phyloP scores from a whole-genome alignment of 2,329 filamentous ascomycete species.

The Trichocomaceae sp. region DNA sequence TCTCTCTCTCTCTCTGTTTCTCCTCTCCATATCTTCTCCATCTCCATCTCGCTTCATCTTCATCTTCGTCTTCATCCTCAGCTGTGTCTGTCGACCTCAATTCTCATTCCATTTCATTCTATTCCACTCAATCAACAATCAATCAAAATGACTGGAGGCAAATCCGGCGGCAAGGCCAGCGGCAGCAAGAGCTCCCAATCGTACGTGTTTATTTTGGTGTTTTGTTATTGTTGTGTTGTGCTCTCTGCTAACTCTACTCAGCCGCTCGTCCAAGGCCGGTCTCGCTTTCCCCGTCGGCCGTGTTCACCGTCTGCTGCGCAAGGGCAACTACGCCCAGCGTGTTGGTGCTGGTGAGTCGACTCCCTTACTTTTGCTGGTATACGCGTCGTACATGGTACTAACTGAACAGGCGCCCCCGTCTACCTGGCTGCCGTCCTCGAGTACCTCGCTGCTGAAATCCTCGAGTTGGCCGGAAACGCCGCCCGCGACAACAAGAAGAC shows the following conservation, averaged over 20 bases:
- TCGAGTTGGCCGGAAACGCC: conserved; percentile 97
- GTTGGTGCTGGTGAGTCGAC: conserved; percentile 86
- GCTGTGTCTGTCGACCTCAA: conserved; percentile 12
- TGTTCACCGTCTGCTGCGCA: conserved; percentile 98
- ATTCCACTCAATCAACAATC: conserved; percentile 25
- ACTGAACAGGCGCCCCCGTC: conserved; percentile 64
- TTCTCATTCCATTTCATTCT: conserved; percentile 14
- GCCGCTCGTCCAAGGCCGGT: conserved; percentile 98
- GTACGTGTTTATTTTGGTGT: conserved; percentile 64
- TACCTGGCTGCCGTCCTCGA: conserved; percentile 97
- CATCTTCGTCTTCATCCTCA: conserved; percentile 20
- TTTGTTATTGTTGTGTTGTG: conserved; percentile 14
- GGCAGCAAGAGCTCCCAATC: conserved; percentile 99
- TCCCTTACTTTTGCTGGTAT: conserved; percentile 6
- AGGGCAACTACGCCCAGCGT: conserved; percentile 99
- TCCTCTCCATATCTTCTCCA: too few species aligned
- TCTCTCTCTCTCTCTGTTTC: conserved; percentile 16
- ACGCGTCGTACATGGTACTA: conserved; percentile 18
- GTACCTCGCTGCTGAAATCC: conserved; percentile 97
- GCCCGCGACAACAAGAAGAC: conserved; percentile 99
- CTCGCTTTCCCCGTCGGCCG: conserved; percentile 97
- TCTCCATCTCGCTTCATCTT: too few species aligned
- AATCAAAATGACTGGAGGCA: conserved; percentile 99
- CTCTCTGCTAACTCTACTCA: conserved; percentile 36
- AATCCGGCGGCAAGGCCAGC: conserved; percentile 99